Evolutionary conservation across 352 stramenopile species (phyloP).

Genomic region (Pythium guiyangense): DNA sequence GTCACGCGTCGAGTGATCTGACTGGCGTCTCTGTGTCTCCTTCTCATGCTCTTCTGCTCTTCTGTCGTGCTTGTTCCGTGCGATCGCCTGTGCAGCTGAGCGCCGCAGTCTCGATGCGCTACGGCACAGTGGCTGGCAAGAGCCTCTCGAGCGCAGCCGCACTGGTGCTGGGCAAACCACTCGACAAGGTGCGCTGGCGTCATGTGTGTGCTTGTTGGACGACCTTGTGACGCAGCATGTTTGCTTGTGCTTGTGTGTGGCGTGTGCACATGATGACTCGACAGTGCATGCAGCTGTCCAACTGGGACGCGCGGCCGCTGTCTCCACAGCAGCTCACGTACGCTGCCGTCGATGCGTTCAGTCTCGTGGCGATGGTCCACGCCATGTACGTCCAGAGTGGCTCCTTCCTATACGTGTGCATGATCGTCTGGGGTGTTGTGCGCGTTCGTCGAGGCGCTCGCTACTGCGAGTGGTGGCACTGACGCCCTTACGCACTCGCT

Average conservation of each 20-base stretch:
- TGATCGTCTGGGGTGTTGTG: conserved; percentile 3
- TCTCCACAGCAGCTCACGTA: conserved; percentile 45
- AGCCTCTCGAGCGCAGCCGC: conserved; percentile 37
- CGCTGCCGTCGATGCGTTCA: conserved; percentile 58
- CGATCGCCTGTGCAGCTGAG: conserved; percentile 23
- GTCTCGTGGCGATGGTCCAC: conserved; percentile 47
- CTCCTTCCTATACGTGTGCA: no score
- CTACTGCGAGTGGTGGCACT: background rate
- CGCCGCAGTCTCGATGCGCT: conserved; percentile 16
- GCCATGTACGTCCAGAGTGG: conserved; percentile 30
- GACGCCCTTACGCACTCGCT: no score
- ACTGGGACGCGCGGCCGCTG: conserved; percentile 59
- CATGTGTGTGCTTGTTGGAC: background rate
- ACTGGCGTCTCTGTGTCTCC: background rate
- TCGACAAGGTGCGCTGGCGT: conserved; percentile 44
- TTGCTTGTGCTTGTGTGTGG: background rate
- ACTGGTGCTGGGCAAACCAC: conserved; percentile 42
- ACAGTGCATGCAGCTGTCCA: conserved; percentile 62
- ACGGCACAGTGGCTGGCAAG: conserved; percentile 25
- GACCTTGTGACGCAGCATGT: background rate
- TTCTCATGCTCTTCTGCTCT: background rate
- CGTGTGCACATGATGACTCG: background rate
- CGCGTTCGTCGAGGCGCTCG: background rate
- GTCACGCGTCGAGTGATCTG: background rate
- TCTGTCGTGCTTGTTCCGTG: conserved; percentile 7